phyloP scores from a whole-genome alignment of 1,139 yeast species.

The Nadsonia starkeyi-henricii region DNA sequence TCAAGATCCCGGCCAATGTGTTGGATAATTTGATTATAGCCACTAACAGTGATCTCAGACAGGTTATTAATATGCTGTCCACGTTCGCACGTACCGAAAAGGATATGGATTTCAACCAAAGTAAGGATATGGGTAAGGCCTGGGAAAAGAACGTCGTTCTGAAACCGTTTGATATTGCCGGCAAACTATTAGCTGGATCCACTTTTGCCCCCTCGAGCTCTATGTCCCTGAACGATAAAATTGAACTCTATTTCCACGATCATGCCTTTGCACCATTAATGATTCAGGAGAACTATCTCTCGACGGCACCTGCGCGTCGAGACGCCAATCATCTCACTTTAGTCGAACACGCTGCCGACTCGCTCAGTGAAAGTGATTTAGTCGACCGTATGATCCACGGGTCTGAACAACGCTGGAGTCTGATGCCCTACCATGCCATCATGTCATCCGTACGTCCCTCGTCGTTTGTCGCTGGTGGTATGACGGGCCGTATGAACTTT shows the following conservation, averaged over 20 bases:
- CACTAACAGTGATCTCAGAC: slow-evolving; percentile 86
- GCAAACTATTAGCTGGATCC: slow-evolving; percentile 50
- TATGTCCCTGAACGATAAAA: slow-evolving; percentile 62
- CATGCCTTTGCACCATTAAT: slow-evolving; percentile 89
- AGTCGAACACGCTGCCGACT: slow-evolving; percentile 70
- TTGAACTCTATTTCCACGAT: slow-evolving; percentile 85
- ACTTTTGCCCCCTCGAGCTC: slow-evolving; percentile 39
- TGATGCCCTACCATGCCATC: slow-evolving; percentile 84
- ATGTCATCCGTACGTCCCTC: slow-evolving; percentile 79
- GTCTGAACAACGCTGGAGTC: slow-evolving; percentile 90
- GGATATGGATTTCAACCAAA: slow-evolving; percentile 43
- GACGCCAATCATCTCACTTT: slow-evolving; percentile 38
- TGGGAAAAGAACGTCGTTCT: slow-evolving; percentile 89
- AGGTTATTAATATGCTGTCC: slow-evolving; percentile 77
- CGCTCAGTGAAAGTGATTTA: slow-evolving; percentile 68
- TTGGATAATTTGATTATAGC: slow-evolving; percentile 77
- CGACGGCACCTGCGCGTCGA: slow-evolving; percentile 38
- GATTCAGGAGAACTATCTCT: slow-evolving; percentile 87
- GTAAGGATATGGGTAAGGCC: slow-evolving; percentile 37
- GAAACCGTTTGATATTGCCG: slow-evolving; percentile 84
- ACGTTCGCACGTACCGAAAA: slow-evolving; percentile 63
- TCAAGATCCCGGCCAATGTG: slow-evolving; percentile 66
- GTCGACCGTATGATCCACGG: slow-evolving; percentile 75
- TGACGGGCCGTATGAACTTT: slow-evolving; percentile 59
- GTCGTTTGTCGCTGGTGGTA: slow-evolving; percentile 58